Evolutionary conservation across 495 filamentous ascomycete species (phyloP).

Genomic region (Aspergillus taichungensis): DNA sequence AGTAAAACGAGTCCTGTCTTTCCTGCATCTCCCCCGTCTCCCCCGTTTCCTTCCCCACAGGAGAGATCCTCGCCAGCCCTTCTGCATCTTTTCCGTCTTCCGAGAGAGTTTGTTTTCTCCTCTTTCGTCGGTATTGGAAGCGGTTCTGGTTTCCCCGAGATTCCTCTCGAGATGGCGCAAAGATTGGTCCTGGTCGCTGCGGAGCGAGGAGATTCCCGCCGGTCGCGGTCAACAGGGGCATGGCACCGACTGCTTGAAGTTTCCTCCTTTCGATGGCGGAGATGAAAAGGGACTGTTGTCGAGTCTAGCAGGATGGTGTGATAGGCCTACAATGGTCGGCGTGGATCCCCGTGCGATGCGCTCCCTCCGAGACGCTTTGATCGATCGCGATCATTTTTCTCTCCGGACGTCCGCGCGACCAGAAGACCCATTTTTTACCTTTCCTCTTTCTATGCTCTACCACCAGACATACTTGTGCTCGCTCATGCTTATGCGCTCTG

Average conservation of each 20-base stretch:
- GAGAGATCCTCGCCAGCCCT: too few relatives aligned
- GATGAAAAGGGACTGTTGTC: neutral
- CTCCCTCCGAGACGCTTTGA: too few relatives aligned
- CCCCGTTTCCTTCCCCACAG: conserved; percentile 2
- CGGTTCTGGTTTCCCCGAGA: neutral
- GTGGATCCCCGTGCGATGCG: too few relatives aligned
- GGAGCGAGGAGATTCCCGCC: conserved; percentile 4
- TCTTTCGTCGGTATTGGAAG: neutral
- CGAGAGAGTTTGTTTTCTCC: too few relatives aligned
- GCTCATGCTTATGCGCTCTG: too few relatives aligned
- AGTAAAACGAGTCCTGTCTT: neutral
- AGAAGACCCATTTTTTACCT: too few relatives aligned
- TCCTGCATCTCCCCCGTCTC: conserved; percentile 9
- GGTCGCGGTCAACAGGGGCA: conserved; percentile 12
- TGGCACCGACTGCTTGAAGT: neutral
- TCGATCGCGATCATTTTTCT: too few relatives aligned
- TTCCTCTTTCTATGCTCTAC: too few relatives aligned
- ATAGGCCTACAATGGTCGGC: neutral
- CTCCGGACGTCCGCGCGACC: too few relatives aligned
- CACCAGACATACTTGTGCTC: too few relatives aligned
- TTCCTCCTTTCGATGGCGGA: neutral
- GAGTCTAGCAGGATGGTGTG: neutral
- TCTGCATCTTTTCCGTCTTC: neutral
- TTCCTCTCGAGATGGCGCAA: conserved; percentile 1
- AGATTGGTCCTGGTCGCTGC: conserved; percentile 1